A percentile compares a stretch with the other conserved stretches of the same genome.
Evolutionary conservation across 306 rosid species (phyloP).

Genomic region (Vigna trinervia): DNA sequence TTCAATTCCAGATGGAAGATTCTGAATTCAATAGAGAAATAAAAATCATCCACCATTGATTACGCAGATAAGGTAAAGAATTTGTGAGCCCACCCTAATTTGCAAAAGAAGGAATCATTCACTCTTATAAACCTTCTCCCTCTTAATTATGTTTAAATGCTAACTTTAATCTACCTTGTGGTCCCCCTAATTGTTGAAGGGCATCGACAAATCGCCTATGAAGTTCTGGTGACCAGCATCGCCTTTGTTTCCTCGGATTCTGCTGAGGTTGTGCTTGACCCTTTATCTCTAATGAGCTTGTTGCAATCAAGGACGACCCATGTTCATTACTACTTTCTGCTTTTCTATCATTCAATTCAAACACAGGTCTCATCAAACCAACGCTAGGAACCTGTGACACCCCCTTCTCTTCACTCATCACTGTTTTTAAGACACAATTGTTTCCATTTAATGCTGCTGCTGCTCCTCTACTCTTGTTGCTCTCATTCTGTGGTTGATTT

Average conservation of each 20-base stretch:
- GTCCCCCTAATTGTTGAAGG: slow-evolving; percentile 75
- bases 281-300: slow-evolving; percentile 35
- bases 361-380: slow-evolving; percentile 57
- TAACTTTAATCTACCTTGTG: slow-evolving; percentile 60
- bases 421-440: slow-evolving; percentile 37
- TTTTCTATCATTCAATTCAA: slow-evolving; percentile 48
- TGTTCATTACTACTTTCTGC: slow-evolving; percentile 43
- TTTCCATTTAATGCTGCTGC: slow-evolving; percentile 54
- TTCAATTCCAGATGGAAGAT: slow-evolving; percentile 2
- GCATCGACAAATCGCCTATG: slow-evolving; percentile 75
- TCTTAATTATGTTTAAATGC: slow-evolving; percentile 2
- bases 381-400: slow-evolving; percentile 57
- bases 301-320: slow-evolving; percentile 43
- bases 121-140: slow-evolving; percentile 1
- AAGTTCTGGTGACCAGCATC: slow-evolving; percentile 87
- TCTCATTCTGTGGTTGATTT: slow-evolving; percentile 37
- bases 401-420: slow-evolving; percentile 40
- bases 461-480: slow-evolving; percentile 51
- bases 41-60: not conserved
- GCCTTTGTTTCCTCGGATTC: slow-evolving; percentile 67
- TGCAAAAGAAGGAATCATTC: slow-evolving; percentile 29
- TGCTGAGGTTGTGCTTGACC: slow-evolving; percentile 47
- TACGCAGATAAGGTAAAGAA: slow-evolving; percentile 10
- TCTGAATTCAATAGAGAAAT: not conserved
- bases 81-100: slow-evolving; percentile 7